Evolutionary conservation across 2,329 filamentous ascomycete genomes (phyloP), one percentile per base, ranked within the genome.

Genomic region (Phaeomoniella chlamydospora): DNA sequence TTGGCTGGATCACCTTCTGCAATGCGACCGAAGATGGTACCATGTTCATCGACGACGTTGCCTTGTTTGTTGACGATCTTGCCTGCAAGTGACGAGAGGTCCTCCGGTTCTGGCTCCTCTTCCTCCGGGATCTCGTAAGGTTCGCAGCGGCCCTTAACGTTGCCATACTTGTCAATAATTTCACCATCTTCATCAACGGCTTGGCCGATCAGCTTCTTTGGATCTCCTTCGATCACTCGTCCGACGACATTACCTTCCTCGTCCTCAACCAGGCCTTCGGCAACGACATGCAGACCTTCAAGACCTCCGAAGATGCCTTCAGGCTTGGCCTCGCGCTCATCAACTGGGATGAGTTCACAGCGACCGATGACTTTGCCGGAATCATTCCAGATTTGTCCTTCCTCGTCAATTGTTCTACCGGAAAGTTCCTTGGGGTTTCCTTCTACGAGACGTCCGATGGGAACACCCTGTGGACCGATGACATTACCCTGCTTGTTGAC

Each of bases 121-220:
- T 57, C 57, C 41, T 60, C 50, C 1, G 55, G 55, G 15, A 64
- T 58, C 40, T 69, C 61, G 37, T 64, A 73, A 3, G 67, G 69
- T 49, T 72, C 69, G n/a, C 65, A 68, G 39, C 69, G 68, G 18
- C 70, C 70, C 55, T 72, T 72, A 44, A 70, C 63, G 40, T 71
- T 73, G 39, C 71, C 74, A 50, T 84, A 86, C 54, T 75, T 77
- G 62, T 90, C 84, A 38, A 81, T 66, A 18, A 92, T 75, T 39
- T 90, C 83, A 26, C 84, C 84, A 43, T 92, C 83, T 42, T 84
- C 77, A 39, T 90, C 84, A 13, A 90, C 83, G 5, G 65, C 49
- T 33, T 82, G 78, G 12, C 84, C 84, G 26, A 77, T 72, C 1
- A 92, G 68, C 35, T 67, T 63, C 67, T 84, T 85, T 22, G 69